These are phyloP conservation scores for Ophiostoma ulmi DNA, from an alignment of 2,329 filamentous ascomycete species.

Conservation along the genomic window DNA sequence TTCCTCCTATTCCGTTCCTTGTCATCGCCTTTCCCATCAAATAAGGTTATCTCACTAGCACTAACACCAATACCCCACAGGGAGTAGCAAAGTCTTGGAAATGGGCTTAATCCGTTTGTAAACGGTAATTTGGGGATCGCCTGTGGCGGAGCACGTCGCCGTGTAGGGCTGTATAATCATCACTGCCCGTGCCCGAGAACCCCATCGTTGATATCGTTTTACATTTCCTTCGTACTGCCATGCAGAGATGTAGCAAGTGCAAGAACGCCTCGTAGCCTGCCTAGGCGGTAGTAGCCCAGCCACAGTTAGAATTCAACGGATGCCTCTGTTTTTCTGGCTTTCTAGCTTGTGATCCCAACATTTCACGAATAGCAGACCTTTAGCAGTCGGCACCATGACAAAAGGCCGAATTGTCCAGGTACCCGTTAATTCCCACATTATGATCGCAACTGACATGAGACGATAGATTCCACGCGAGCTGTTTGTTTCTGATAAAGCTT, in stretches of 20 bases:
- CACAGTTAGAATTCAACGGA: background rate
- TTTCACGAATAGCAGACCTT: background rate
- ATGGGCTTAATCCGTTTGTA: background rate
- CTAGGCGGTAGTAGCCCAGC: background rate
- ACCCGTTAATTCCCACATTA: background rate
- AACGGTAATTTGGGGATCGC: background rate
- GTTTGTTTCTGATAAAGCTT: background rate
- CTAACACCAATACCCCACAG: background rate
- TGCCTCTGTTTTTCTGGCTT: background rate
- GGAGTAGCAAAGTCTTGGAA: background rate
- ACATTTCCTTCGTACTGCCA: background rate
- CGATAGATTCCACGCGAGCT: background rate
- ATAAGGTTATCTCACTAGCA: background rate
- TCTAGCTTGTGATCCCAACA: slow-evolving; percentile 1
- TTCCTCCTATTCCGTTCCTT: background rate
- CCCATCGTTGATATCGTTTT: background rate
- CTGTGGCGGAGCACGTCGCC: background rate
- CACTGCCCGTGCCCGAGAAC: background rate
- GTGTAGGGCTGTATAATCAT: background rate
- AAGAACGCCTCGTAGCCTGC: background rate
- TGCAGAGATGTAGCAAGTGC: background rate
- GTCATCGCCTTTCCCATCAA: background rate
- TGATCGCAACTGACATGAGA: background rate
- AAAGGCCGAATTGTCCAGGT: background rate
- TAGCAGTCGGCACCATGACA: background rate